Base-by-base conservation (phyloP, 768 basidiomycete genomes). In the Amanita phalloides region DNA sequence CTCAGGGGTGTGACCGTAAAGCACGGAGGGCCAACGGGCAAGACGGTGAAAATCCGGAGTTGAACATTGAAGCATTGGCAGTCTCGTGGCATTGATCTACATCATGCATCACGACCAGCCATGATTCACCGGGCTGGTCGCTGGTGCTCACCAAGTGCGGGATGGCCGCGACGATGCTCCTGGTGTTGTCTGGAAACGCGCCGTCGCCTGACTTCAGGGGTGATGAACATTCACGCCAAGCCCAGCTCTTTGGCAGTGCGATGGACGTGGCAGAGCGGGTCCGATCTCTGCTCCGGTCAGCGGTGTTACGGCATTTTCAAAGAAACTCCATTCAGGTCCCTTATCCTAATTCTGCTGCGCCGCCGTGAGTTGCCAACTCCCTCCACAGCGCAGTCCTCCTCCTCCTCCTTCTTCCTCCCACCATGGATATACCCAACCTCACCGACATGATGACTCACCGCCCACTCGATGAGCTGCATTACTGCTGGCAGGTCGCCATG, bases 401-500 rank as follows among this genome's bases (percentile, higher is more conserved):
- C 20, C 28, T 50, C 20, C 33, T 33, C 13, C 28, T n/a, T n/a
- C n/a, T n/a, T n/a, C n/a, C 41, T 8, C 23, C 49, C 14, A 32
- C 38, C 37, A 50, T 25, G 30, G 30, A 21, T 17, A 10, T 35
- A 20, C 49, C 49, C 6, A 50, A 17, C 39, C 49, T 50, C 30
- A 30, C 2, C 3, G 41, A 42, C 8, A 43, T 50, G 49, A 50
- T 50, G 49, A 25, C 25, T 6, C 41, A 50, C 28, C 38, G 49
- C 6, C 49, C 49, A 13, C 26, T 50, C 25, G 49, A 50, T 20
- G 38, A 50, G 28, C 39, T 50, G 30, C 30, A 50, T 26, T 30
- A 50, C 20, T 50, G 49, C 28, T 50, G 49, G 49, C 49, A 50
- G 21, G 17, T 43, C n/a, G 41, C 49, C 28, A 43, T 43, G 28